Percentiles rank a stretch among this genome's conserved stretches.
Evolutionary conservation across 2,329 filamentous ascomycete genomes (phyloP).

Genomic region (Exserohilum turcica): DNA sequence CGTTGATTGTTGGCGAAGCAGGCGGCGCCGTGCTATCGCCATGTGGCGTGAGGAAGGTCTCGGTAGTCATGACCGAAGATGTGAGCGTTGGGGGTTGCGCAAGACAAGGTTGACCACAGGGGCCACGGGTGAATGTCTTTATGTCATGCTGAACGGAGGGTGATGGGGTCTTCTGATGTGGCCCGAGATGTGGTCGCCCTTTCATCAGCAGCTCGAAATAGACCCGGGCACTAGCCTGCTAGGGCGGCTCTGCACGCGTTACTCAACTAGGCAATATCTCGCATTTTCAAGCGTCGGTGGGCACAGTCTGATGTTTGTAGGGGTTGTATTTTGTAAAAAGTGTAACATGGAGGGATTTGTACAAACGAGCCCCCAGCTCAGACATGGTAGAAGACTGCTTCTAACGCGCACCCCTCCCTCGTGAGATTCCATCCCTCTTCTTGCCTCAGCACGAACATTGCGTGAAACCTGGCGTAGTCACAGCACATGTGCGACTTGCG

Average conservation of each 20-base stretch:
- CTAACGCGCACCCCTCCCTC: conserved; percentile 13
- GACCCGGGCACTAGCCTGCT: conserved; percentile 37
- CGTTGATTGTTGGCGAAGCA: conserved; percentile 26
- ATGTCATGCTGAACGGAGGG: conserved; percentile 20
- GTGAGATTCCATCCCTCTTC: conserved; percentile 1
- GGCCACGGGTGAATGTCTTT: conserved; percentile 16
- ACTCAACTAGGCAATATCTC: conserved; percentile 35
- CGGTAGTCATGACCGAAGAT: conserved; percentile 25
- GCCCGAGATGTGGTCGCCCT: conserved; percentile 14
- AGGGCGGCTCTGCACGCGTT: conserved; percentile 17
- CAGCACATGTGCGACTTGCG: conserved; percentile 6
- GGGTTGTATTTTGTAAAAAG: conserved; percentile 14
- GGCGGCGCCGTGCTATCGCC: conserved; percentile 24
- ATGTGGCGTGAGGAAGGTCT: conserved; percentile 22
- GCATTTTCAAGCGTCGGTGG: conserved; percentile 19
- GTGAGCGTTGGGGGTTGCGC: background rate
- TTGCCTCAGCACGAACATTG: conserved; percentile 6
- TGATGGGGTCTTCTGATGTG: conserved; percentile 30
- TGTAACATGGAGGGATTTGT: conserved; percentile 33
- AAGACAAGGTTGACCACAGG: conserved; percentile 17
- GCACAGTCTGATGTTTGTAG: background rate
- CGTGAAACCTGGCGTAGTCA: conserved; percentile 7
- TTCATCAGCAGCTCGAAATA: conserved; percentile 18
- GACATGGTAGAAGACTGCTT: conserved; percentile 32
- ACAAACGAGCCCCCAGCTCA: conserved; percentile 41